phyloP scores from a whole-genome alignment of 306 rosid genomes.

The Lathyrus tuberosus region DNA sequence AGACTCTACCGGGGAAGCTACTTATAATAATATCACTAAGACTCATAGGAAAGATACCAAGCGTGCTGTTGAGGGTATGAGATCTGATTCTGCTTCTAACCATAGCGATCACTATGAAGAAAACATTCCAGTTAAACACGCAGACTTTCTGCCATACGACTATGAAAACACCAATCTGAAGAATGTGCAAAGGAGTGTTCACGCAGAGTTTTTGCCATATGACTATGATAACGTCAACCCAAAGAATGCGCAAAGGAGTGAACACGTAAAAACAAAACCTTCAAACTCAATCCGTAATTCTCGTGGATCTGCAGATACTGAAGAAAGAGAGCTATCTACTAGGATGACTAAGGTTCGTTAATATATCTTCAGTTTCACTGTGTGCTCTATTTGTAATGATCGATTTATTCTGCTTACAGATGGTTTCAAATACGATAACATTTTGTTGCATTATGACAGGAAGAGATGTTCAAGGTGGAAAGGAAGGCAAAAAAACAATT shows the following conservation, averaged over 20 bases:
- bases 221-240: conserved; percentile 50
- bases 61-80: conserved; percentile 57
- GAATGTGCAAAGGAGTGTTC: conserved; percentile 55
- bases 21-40: conserved; percentile 52
- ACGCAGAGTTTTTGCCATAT: conserved; percentile 37
- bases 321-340: conserved; percentile 53
- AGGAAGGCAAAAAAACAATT: conserved; percentile 50
- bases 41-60: conserved; percentile 54
- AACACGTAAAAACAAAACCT: conserved; percentile 56
- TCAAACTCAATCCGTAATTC: conserved; percentile 45
- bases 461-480: conserved; percentile 57
- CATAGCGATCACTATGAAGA: conserved; percentile 59
- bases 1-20: conserved; percentile 59
- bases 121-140: conserved; percentile 51
- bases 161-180: conserved; percentile 50
- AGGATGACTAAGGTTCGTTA: conserved; percentile 53
- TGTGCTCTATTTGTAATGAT: conserved; percentile 9
- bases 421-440: conserved; percentile 30
- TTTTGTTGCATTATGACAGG: conserved; percentile 46
- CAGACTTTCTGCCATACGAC: conserved; percentile 40
- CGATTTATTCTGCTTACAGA: conserved; percentile 17
- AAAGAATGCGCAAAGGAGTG: conserved; percentile 56
- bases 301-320: conserved; percentile 47
- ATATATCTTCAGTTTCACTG: conserved; percentile 30
- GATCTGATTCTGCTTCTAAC: conserved; percentile 60